A percentile compares a stretch with the other conserved stretches of the same genome.
Evolutionary conservation across 768 basidiomycete genomes (phyloP).

Genomic region (Dictyophora rubrovolvata): DNA sequence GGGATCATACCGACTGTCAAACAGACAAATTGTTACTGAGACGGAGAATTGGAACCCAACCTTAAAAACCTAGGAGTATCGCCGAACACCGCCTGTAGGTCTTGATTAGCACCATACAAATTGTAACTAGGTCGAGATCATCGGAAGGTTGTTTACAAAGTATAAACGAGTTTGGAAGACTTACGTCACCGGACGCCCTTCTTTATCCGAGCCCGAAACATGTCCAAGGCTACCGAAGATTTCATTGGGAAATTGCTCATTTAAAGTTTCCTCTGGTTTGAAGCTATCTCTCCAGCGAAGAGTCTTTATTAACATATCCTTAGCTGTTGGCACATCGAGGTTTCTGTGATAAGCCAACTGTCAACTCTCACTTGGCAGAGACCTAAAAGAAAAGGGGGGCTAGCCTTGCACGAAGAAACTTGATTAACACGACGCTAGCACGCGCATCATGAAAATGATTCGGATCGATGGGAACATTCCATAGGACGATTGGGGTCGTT

Average conservation of each 20-base stretch:
- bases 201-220: conserved; percentile 61
- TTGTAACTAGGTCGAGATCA: conserved; percentile 46
- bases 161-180: conserved; percentile 17
- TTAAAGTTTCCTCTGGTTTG: conserved; percentile 45
- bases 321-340: conserved; percentile 42
- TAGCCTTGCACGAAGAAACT: conserved; percentile 70
- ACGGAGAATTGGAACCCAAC: conserved; percentile 24
- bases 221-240: conserved; percentile 56
- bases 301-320: conserved; percentile 57
- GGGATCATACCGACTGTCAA: too few relatives aligned
- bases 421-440: conserved; percentile 68
- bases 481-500: conserved; percentile 43
- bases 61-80: conserved; percentile 69
- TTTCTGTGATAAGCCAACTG: conserved; percentile 27
- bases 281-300: conserved; percentile 65
- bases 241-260: conserved; percentile 53
- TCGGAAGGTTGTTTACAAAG: neutral
- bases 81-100: conserved; percentile 62
- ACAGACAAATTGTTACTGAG: conserved; percentile 12
- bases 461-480: conserved; percentile 67
- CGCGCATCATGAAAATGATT: conserved; percentile 39
- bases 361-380: neutral
- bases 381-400: conserved; percentile 1
- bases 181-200: conserved; percentile 58
- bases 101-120: conserved; percentile 60